Evolutionary conservation across 2,329 filamentous ascomycete genomes (phyloP).

Genomic region (Apiospora marii): DNA sequence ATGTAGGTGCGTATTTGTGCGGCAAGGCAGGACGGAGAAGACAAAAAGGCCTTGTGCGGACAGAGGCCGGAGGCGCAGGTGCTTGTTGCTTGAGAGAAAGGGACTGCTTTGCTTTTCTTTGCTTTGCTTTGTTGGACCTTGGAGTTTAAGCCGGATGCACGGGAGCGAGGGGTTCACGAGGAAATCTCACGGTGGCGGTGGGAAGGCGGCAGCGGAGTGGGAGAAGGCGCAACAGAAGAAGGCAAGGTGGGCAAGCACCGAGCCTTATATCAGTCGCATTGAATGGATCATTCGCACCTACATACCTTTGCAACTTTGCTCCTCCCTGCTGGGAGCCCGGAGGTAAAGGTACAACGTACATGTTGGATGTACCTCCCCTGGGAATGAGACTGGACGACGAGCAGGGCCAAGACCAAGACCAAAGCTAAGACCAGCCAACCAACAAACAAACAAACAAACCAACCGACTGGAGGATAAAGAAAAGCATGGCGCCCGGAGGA

Average conservation of each 20-base stretch:
- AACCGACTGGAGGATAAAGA: not conserved
- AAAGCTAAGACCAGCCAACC: not conserved
- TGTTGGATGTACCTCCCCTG: not conserved
- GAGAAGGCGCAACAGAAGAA: not conserved
- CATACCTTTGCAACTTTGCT: not conserved
- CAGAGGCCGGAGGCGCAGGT: not conserved
- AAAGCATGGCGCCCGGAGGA: not conserved
- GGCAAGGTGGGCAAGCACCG: not conserved
- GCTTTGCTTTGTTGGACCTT: conserved; percentile 11
- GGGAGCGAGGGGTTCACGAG: not conserved
- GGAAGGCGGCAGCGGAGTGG: conserved; percentile 17
- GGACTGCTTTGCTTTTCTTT: not conserved
- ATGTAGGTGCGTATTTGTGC: not conserved
- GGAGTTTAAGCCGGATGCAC: not conserved
- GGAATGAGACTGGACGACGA: not conserved
- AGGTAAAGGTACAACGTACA: not conserved
- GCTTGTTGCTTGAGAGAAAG: not conserved
- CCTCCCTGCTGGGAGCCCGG: not conserved
- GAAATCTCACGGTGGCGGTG: not conserved
- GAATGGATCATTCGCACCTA: not conserved
- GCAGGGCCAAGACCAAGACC: not conserved
- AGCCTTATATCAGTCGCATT: conserved; percentile 6
- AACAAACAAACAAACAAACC: not conserved
- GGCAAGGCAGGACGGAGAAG: not conserved
- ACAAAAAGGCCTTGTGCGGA: conserved; percentile 5